Evolutionary conservation across 176 grass and related monocot genomes (phyloP).

Genomic region (Juncus inflexus): DNA sequence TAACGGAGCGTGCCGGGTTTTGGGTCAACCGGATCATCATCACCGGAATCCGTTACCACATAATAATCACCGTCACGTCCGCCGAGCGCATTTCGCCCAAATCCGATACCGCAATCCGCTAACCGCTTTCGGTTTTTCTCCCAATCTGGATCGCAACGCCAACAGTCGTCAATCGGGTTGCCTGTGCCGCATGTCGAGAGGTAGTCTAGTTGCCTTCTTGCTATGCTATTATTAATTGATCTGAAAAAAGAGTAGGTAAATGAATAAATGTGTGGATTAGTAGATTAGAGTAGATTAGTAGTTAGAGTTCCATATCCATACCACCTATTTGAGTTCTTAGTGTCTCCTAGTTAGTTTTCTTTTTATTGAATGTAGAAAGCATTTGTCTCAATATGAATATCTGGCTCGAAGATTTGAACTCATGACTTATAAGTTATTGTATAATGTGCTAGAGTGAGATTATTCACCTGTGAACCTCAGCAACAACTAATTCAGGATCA

Average conservation of each 20-base stretch:
- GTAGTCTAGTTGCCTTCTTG: constrained; percentile 12
- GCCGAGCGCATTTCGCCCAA: constrained; percentile 24
- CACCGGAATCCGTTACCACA: constrained; percentile 23
- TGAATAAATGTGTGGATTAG: background rate
- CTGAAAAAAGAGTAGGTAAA: background rate
- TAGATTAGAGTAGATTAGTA: too few species aligned
- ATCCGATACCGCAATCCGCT: constrained; percentile 31
- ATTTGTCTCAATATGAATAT: too few species aligned
- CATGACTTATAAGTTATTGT: too few species aligned
- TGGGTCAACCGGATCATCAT: constrained; percentile 27
- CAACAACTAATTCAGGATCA: constrained; percentile 23
- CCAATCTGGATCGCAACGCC: constrained; percentile 28
- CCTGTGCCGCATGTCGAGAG: constrained; percentile 16
- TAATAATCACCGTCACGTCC: constrained; percentile 24
- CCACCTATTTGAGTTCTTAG: too few species aligned
- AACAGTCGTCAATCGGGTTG: constrained; percentile 35
- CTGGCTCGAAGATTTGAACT: too few species aligned
- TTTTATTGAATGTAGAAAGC: too few species aligned
- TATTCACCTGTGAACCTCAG: constrained; percentile 25
- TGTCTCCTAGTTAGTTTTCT: too few species aligned
- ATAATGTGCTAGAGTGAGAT: background rate
- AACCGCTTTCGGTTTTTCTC: constrained; percentile 17
- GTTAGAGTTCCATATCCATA: too few species aligned
- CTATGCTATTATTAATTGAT: constrained; percentile 16
- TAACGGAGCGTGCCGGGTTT: constrained; percentile 28